Conservation (phyloP, 345 rosid genomes). For the Citrus unshiu region DNA sequence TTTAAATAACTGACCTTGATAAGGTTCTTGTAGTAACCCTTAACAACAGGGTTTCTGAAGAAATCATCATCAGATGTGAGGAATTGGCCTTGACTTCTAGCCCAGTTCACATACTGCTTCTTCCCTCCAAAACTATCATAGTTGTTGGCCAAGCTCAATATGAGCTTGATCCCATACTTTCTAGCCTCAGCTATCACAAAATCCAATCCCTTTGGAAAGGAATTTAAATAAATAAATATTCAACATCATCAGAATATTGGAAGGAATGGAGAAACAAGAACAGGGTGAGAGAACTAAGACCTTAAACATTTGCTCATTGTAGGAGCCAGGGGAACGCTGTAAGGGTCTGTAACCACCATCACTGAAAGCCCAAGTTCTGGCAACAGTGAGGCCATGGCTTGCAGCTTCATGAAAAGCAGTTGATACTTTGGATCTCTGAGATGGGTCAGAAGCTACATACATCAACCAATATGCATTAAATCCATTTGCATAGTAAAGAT, state of each 20-base stretch:
- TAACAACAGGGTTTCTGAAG: conserved; percentile 68
- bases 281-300: conserved; percentile 21
- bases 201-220: conserved; percentile 66
- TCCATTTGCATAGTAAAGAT: conserved; percentile 79
- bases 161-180: conserved; percentile 62
- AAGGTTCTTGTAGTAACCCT: conserved; percentile 79
- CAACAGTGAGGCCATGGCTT: conserved; percentile 63
- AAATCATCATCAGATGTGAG: conserved; percentile 78
- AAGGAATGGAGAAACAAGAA: background rate
- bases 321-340: conserved; percentile 70
- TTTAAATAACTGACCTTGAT: conserved; percentile 43
- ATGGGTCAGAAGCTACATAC: conserved; percentile 71
- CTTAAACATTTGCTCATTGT: conserved; percentile 73
- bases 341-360: conserved; percentile 81
- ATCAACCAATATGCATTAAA: conserved; percentile 95
- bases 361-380: conserved; percentile 92
- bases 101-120: conserved; percentile 83
- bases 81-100: conserved; percentile 62
- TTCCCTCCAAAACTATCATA: conserved; percentile 80
- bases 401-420: conserved; percentile 64
- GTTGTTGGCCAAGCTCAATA: conserved; percentile 72
- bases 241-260: background rate
- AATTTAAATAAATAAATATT: no score
- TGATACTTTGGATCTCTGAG: conserved; percentile 57
- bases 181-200: conserved; percentile 91